Base-by-base conservation (phyloP, 1,284 basidiomycete genomes). In the Trametes polyzona region DNA sequence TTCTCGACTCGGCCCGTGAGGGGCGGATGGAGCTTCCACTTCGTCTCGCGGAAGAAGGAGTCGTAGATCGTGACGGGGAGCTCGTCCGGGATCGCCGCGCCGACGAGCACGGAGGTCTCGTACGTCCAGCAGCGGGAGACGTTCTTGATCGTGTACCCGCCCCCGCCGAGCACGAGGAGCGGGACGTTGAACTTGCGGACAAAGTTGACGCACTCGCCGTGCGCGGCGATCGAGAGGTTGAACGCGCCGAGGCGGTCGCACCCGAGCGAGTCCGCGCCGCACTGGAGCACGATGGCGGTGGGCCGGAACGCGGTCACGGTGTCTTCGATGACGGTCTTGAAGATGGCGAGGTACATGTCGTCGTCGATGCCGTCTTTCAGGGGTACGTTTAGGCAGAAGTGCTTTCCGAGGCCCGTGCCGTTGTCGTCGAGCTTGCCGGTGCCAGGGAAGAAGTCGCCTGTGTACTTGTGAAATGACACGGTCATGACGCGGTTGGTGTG, bases 61-160 rank as follows among this genome's bases (percentile, higher is more conserved):
- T 97, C 93, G 74, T 97, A 99, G 1, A 93, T 87, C 7, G 95
- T 98, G 10, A 78, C 77, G 0, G 96, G 96, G 5, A 99, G 84
- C 55, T 90, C 87, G 72, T 96, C 90, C 0, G 95, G 88, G 12
- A 99, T 84, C 16, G 83, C 77, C 0, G 90, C 86, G 16, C 94
- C 92, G 24, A 96, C 88, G n/a, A 96, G 83, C 0, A 99, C 91
- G 5, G 93, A 89, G 0, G 97, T 99, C 74, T 99, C 96, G 78
- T 98, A 98, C 10, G 96, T 91, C 96, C 96, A 99, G 71, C 96
- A 98, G n/a, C 96, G 85, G 40, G 93, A 93, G 53, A 99, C 96
- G 66, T 96, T 97, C 70, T 93, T 93, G 67, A 95, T 92, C 1
- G 92, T 96, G 71, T 99, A 99, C 0, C 96, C 96, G 1, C 96